Base-by-base conservation (phyloP, 495 filamentous ascomycete genomes). In the Xylaria bambusicola region DNA sequence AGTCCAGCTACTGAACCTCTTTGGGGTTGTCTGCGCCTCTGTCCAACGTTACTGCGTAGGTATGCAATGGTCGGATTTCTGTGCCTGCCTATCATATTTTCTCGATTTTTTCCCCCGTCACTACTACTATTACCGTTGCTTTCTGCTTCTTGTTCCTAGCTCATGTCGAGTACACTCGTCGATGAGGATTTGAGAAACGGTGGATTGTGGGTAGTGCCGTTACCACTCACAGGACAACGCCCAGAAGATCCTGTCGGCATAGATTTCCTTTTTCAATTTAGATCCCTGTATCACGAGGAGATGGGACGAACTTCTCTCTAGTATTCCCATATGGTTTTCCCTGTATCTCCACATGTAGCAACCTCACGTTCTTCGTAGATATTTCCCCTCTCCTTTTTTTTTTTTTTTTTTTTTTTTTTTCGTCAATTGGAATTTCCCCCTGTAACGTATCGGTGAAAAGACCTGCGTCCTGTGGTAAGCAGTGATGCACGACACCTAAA, bases 261-360 rank as follows among this genome's bases (percentile, higher is more conserved):
- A 17, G 26, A 23, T 50, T 31, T 33, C 10, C 36, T 20, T 15
- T 23, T 26, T 20, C 13, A 33, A 53, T 26, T 53, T 53, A 6
- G 23, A 20, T 27, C 52, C 26, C n/a, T 44, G 36, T 42, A 7
- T 33, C n/a, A 15, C 38, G 38, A 45, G n/a, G 55, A 49, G 45
- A 58, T 6, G 45, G 38, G 54, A 29, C 45, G 23, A 52, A 21
- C 42, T 48, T 33, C n/a, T 23, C 17, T 36, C 4, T 10, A 21
- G 45, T 44, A 42, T 44, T n/a, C 52, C 42, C 50, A 44, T 31
- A 38, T n/a, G n/a, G n/a, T n/a, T n/a, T 47, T 50, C 26, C 55
- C 55, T 49, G 53, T n/a, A 8, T 50, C 31, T n/a, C 54, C 54
- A 57, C 54, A 48, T 57, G 54, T 42, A 47, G 31, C 21, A 12